These are phyloP conservation scores for Tanozyma kutaoensis DNA, from an alignment of 805 yeast species.

Conservation along the genomic window DNA sequence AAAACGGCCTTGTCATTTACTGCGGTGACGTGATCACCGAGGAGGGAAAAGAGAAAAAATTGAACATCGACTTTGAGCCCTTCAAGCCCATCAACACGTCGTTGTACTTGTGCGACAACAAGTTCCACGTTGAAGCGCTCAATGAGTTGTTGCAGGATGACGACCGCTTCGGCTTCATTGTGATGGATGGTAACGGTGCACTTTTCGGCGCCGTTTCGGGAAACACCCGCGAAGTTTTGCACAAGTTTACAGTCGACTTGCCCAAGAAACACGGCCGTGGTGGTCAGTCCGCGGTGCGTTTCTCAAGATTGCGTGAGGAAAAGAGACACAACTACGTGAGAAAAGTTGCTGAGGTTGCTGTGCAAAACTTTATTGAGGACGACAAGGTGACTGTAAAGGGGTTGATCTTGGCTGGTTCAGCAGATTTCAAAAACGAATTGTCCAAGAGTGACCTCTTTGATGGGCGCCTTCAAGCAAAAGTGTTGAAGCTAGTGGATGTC, in stretches of 20 bases:
- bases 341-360: constrained; percentile 97
- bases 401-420: constrained; percentile 94
- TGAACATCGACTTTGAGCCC: constrained; percentile 96
- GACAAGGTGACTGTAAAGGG: constrained; percentile 95
- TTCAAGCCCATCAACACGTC: constrained; percentile 99
- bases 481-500: constrained; percentile 87
- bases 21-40: constrained; percentile 98
- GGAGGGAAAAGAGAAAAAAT: constrained; percentile 95
- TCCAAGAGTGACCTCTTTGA: constrained; percentile 90
- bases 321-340: constrained; percentile 97
- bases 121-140: constrained; percentile 95
- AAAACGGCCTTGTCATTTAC: constrained; percentile 88
- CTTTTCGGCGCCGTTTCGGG: constrained; percentile 92
- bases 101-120: constrained; percentile 86
- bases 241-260: constrained; percentile 89
- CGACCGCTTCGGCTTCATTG: constrained; percentile 92
- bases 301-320: constrained; percentile 96
- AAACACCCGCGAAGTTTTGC: constrained; percentile 91
- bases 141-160: constrained; percentile 90
- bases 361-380: constrained; percentile 87
- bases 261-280: constrained; percentile 99
- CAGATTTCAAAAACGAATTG: constrained; percentile 95
- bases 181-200: constrained; percentile 99
- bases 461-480: constrained; percentile 72
- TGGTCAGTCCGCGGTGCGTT: constrained; percentile 99